Percentiles rank a stretch among this genome's conserved stretches.
These are phyloP conservation scores for Phialophora chinensis DNA, from an alignment of 2,329 filamentous ascomycete species.

Conservation along the genomic window DNA sequence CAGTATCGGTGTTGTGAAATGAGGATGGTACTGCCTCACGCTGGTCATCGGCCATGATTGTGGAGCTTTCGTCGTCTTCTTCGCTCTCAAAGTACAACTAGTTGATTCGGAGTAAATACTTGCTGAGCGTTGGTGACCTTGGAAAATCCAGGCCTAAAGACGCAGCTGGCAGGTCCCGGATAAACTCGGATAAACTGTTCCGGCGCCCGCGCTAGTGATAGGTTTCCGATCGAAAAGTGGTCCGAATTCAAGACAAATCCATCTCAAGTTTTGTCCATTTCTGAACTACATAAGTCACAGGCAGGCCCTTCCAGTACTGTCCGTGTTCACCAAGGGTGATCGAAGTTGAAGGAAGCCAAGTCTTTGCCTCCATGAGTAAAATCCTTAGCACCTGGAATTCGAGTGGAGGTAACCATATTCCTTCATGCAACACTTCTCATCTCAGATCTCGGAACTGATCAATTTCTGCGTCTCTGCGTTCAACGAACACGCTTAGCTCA, in stretches of 20 bases:
- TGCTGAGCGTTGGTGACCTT: neutral
- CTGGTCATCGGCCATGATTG: conserved; percentile 36
- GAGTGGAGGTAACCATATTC: neutral
- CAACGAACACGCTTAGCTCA: no score
- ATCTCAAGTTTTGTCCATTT: no score
- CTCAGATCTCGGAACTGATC: no score
- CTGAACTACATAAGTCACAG: no score
- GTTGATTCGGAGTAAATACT: neutral
- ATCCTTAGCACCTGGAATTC: neutral
- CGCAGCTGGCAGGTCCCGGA: neutral
- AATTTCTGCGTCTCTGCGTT: no score
- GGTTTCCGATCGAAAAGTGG: neutral
- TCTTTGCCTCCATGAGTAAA: neutral
- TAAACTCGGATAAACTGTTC: conserved; percentile 7
- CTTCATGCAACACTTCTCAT: neutral
- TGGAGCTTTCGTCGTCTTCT: neutral
- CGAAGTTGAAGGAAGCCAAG: neutral
- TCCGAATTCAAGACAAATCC: no score
- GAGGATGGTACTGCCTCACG: conserved; percentile 25
- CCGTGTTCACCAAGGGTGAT: neutral
- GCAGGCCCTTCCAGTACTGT: no score
- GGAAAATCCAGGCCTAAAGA: neutral
- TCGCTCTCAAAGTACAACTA: neutral
- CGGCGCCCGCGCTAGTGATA: conserved; percentile 4
- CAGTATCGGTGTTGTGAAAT: conserved; percentile 23